These are phyloP conservation scores for Citeromyces matritensis DNA, from an alignment of 805 yeast species.

Conservation along the genomic window DNA sequence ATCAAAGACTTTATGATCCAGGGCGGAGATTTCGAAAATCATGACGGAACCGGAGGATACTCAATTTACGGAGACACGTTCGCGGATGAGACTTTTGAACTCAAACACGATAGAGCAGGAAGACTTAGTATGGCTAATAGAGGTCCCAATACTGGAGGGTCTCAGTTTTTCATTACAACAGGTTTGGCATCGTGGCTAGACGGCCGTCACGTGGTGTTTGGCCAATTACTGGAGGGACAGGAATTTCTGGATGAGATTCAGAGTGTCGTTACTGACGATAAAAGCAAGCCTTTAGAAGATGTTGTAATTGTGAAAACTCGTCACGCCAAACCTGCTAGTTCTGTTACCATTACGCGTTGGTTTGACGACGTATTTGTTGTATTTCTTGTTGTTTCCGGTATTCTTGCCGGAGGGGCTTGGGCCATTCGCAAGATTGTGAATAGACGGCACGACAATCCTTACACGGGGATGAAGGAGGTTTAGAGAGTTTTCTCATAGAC, in stretches of 20 bases:
- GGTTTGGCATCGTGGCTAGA: constrained; percentile 33
- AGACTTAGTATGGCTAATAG: constrained; percentile 36
- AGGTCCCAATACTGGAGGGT: constrained; percentile 42
- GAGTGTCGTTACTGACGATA: constrained; percentile 26
- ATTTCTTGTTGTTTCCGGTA: background rate
- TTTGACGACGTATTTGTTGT: background rate
- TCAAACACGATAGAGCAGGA: constrained; percentile 31
- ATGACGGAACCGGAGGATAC: constrained; percentile 60
- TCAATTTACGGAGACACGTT: constrained; percentile 66
- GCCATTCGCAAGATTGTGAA: background rate
- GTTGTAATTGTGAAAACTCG: constrained; percentile 18
- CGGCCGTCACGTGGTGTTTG: constrained; percentile 62
- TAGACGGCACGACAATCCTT: no score
- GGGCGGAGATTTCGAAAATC: constrained; percentile 71
- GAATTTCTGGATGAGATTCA: constrained; percentile 51
- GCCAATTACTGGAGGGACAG: constrained; percentile 57
- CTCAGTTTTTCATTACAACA: constrained; percentile 59
- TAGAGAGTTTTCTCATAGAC: constrained; percentile 1
- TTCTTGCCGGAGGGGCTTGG: background rate
- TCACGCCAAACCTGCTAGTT: no score
- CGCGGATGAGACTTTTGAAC: constrained; percentile 53
- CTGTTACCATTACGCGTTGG: no score
- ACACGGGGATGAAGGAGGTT: no score
- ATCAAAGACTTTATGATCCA: constrained; percentile 67
- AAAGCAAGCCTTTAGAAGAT: constrained; percentile 25